Conservation (phyloP, 1,284 basidiomycete species). For the Ceratobasidium sp. region DNA sequence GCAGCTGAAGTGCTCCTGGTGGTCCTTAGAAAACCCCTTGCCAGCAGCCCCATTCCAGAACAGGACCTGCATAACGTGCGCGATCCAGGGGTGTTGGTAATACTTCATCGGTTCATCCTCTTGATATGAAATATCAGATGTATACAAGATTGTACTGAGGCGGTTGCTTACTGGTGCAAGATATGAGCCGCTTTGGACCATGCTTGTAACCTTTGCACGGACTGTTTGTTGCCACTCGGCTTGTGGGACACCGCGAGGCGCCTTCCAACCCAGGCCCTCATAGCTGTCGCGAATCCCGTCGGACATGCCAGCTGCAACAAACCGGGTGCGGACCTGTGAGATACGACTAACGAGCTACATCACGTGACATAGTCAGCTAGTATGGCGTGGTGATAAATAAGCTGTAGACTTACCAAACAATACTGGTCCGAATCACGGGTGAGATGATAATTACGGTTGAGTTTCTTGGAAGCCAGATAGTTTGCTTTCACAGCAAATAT, state of each 20-base stretch:
- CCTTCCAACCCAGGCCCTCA: neutral
- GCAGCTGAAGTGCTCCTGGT: neutral
- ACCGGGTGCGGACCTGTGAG: neutral
- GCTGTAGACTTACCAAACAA: neutral
- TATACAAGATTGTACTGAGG: no score
- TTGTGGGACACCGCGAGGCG: no score
- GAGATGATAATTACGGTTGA: neutral
- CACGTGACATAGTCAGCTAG: neutral
- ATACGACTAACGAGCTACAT: neutral
- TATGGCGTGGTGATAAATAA: neutral
- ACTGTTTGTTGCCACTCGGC: neutral
- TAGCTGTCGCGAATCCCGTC: neutral
- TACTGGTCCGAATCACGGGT: neutral
- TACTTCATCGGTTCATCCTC: neutral
- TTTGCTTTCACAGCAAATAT: neutral
- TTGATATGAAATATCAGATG: neutral
- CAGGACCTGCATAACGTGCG: neutral
- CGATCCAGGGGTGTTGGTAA: neutral
- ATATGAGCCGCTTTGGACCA: no score
- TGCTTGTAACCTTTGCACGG: no score
- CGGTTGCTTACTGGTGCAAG: no score
- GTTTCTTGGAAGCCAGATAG: neutral
- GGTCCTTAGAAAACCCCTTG: neutral
- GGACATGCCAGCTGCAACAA: neutral
- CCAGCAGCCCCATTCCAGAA: neutral